Evolutionary conservation across 345 rosid genomes (phyloP).

Genomic region (Euphorbia pulcherrima): DNA sequence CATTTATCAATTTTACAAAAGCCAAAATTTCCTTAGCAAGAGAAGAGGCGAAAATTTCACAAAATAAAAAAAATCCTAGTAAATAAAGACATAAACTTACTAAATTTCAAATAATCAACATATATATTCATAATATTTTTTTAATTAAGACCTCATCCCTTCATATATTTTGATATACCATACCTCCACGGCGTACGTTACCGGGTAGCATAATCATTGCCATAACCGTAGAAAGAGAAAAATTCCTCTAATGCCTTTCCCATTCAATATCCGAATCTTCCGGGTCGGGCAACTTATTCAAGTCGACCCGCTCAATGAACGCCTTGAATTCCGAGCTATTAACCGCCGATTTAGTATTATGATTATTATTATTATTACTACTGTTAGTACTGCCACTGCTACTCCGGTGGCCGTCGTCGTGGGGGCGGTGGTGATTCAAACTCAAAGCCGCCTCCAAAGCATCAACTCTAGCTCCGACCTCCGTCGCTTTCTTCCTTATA

Average conservation of each 20-base stretch:
- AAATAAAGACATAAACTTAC: not conserved
- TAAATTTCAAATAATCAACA: slow-evolving; percentile 9
- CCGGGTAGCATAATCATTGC: slow-evolving; percentile 5
- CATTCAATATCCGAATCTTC: slow-evolving; percentile 69
- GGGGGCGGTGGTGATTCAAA: slow-evolving; percentile 32
- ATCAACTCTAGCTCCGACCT: slow-evolving; percentile 89
- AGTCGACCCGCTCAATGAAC: slow-evolving; percentile 48
- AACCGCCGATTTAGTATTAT: slow-evolving; percentile 8
- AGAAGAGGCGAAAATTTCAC: not conserved
- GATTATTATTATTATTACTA: too few species aligned
- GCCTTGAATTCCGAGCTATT: slow-evolving; percentile 37
- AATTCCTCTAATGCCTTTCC: slow-evolving; percentile 19
- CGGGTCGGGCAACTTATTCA: slow-evolving; percentile 93
- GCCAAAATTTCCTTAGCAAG: slow-evolving; percentile 25
- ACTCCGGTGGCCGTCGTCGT: slow-evolving; percentile 13
- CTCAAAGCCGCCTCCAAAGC: slow-evolving; percentile 58
- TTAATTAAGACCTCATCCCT: not conserved
- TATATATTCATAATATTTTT: too few species aligned
- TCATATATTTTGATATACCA: slow-evolving; percentile 4
- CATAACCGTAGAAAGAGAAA: not conserved
- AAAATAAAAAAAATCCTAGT: not conserved
- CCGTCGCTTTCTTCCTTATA: slow-evolving; percentile 81
- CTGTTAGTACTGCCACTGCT: slow-evolving; percentile 10
- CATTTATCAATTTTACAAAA: slow-evolving; percentile 25
- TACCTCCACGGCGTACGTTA: slow-evolving; percentile 27